Evolutionary conservation across 768 basidiomycete species (phyloP), one percentile per base, ranked within the genome.

Genomic region (Nidularia pulvinata): DNA sequence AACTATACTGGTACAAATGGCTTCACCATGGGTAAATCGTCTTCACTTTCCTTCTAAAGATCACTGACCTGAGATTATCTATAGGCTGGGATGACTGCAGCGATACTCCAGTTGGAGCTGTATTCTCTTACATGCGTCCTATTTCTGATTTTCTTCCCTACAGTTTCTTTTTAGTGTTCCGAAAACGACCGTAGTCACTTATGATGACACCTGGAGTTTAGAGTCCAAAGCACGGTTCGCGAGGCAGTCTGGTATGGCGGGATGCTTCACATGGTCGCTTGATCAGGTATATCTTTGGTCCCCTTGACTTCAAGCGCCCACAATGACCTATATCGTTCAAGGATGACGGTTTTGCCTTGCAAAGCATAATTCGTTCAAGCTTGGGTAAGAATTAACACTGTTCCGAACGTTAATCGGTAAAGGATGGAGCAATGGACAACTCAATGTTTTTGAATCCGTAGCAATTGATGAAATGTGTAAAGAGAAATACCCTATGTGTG

Each of bases 51-150:
- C 25, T 30, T 30, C 25, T 6, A 19, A 13, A 45, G 16, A 32
- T 45, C 57, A n/a, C 53, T 49, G 48, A 7, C 45, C 25, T 34
- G 35, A 16, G 9, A 19, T 22, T 74, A 66, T 64, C 57, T 4
- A 30, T 59, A 77, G 83, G 61, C 7, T 90, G 88, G 88, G 86
- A 89, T 63, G 66, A 78, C 46, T 89, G 86, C 70, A 86, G 85
- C 49, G 78, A 81, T 59, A 89, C 88, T 30, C 88, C 86, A 16
- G 77, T 86, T 63, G 4, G 65, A 61, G 13, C 25, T 30, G 25
- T 30, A 4, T 30, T 4, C 25, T 30, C 25, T 30, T 30, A 30
- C 25, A 30, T 30, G 25, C 25, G 25, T 30, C 25, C 25, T 30
- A 30, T 30, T 30, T 30, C 25, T 30, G 25, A 30, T 30, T 30